Evolutionary conservation across 1,284 basidiomycete species (phyloP).

Genomic region (Microbotryum saponariae): DNA sequence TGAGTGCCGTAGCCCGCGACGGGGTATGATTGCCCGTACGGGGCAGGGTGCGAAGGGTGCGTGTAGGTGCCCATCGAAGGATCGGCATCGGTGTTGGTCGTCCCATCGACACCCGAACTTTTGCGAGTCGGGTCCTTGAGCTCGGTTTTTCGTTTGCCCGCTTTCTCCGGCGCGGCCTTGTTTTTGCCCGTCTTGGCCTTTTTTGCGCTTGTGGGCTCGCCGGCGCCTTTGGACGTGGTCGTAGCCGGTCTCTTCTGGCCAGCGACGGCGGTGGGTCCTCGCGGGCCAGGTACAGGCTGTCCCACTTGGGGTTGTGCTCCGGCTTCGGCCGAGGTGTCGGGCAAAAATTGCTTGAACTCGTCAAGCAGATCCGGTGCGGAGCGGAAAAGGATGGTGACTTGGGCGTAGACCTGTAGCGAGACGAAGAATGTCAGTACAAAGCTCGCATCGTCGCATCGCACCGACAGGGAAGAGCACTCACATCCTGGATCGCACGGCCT

Average conservation of each 20-base stretch:
- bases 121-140: not conserved
- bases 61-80: not conserved
- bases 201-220: not conserved
- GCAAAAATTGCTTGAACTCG: slow-evolving; percentile 94
- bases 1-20: slow-evolving; percentile 2
- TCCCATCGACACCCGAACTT: not conserved
- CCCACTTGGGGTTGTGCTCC: not conserved
- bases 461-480: slow-evolving; percentile 45
- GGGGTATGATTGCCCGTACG: slow-evolving; percentile 11
- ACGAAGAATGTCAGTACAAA: slow-evolving; percentile 21
- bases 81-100: not conserved
- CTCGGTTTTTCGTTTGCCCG: slow-evolving; percentile 22
- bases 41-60: not conserved
- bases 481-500: slow-evolving; percentile 76
- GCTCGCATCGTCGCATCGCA: slow-evolving; percentile 5
- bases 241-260: not conserved
- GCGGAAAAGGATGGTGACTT: slow-evolving; percentile 86
- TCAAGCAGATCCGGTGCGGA: slow-evolving; percentile 81
- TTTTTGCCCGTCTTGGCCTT: slow-evolving; percentile 1
- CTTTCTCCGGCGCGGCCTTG: slow-evolving; percentile 4
- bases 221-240: not conserved
- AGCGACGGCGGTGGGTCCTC: not conserved
- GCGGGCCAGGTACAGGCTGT: slow-evolving; percentile 1
- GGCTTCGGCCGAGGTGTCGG: slow-evolving; percentile 48
- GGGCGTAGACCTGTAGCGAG: slow-evolving; percentile 68